phyloP scores from a whole-genome alignment of 2,329 filamentous ascomycete genomes.

The Byssoonygena ceratinophila region DNA sequence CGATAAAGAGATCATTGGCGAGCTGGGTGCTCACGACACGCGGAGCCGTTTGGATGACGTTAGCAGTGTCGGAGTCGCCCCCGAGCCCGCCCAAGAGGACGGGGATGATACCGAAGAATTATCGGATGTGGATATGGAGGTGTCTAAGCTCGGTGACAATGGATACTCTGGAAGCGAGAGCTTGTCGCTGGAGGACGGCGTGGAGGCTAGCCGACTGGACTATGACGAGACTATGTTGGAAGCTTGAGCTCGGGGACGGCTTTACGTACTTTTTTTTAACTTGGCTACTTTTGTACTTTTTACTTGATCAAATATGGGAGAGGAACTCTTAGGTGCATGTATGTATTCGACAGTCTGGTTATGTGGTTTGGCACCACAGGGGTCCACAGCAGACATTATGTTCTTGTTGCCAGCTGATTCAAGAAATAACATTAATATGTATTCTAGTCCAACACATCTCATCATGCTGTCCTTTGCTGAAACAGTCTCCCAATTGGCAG shows the following conservation, averaged over 20 bases:
- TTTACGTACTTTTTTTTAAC: neutral
- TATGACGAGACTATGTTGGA: slow-evolving; percentile 14
- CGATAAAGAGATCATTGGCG: slow-evolving; percentile 10
- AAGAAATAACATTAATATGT: neutral
- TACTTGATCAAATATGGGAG: neutral
- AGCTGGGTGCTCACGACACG: neutral
- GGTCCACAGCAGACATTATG: neutral
- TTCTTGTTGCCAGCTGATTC: neutral
- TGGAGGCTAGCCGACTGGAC: slow-evolving; percentile 8
- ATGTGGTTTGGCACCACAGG: neutral
- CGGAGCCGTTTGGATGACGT: slow-evolving; percentile 8
- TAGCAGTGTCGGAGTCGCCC: slow-evolving; percentile 4
- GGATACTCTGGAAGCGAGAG: neutral
- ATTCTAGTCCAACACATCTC: too few relatives aligned
- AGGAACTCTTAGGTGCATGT: neutral
- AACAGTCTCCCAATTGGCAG: neutral
- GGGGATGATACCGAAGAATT: slow-evolving; percentile 13
- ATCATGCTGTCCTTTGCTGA: neutral
- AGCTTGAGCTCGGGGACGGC: slow-evolving; percentile 5
- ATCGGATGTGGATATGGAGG: slow-evolving; percentile 12
- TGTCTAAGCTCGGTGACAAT: slow-evolving; percentile 8
- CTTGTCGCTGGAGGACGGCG: slow-evolving; percentile 3
- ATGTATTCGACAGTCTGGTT: neutral
- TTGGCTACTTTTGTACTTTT: neutral
- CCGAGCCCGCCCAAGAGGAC: neutral